These are phyloP conservation scores for Tubosaeta brunneosetosa DNA, from an alignment of 768 basidiomycete species.

Conservation along the genomic window DNA sequence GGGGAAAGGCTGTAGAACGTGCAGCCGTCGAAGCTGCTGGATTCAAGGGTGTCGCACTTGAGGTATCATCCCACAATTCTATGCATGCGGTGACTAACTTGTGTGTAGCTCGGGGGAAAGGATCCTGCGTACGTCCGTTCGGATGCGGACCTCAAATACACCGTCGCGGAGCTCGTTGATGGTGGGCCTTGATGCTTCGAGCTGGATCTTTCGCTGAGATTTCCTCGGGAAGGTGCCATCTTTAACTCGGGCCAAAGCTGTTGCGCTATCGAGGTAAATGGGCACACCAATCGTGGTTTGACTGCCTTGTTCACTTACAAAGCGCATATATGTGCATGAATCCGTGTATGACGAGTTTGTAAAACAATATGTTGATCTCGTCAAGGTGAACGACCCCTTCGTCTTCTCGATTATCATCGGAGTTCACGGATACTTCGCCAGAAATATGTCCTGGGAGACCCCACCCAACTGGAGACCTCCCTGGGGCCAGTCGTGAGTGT, in stretches of 20 bases:
- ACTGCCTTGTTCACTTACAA: background rate
- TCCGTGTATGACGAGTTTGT: constrained; percentile 78
- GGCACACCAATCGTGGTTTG: background rate
- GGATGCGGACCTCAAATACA: constrained; percentile 82
- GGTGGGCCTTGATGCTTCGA: constrained; percentile 42
- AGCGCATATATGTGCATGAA: constrained; percentile 95
- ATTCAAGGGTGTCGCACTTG: constrained; percentile 86
- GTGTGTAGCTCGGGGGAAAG: constrained; percentile 84
- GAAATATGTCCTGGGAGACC: constrained; percentile 86
- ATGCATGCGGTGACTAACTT: constrained; percentile 1
- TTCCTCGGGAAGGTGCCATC: constrained; percentile 59
- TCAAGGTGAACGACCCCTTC: constrained; percentile 47
- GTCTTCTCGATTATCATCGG: background rate
- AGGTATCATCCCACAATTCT: constrained; percentile 42
- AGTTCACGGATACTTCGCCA: constrained; percentile 23
- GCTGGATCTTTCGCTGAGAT: background rate
- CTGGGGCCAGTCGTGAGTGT: constrained; percentile 92
- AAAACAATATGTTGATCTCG: constrained; percentile 60
- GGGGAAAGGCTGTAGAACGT: constrained; percentile 68
- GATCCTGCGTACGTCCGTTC: constrained; percentile 93
- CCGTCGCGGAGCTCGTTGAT: constrained; percentile 84
- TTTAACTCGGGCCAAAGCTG: constrained; percentile 99
- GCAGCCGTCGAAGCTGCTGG: constrained; percentile 60
- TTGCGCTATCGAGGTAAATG: constrained; percentile 79
- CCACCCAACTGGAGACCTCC: constrained; percentile 64